A percentile compares a stretch with the other conserved stretches of the same genome.
phyloP scores from a whole-genome alignment of 164 flowering plant species.

The Macadamia integrifolia region DNA sequence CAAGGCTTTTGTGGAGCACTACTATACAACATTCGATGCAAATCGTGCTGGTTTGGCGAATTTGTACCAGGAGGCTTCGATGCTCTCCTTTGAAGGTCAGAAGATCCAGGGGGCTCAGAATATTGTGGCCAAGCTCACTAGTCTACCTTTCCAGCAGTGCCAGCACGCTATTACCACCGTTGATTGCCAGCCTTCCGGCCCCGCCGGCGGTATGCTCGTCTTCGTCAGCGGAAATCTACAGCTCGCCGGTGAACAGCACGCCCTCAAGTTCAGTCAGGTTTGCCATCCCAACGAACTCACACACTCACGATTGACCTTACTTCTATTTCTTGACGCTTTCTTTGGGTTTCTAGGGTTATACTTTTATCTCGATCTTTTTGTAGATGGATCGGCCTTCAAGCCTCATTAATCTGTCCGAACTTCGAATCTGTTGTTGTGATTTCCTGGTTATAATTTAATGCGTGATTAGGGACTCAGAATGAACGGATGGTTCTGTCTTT shows the following conservation, averaged over 20 bases:
- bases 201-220: conserved; percentile 75
- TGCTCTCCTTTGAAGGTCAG: conserved; percentile 87
- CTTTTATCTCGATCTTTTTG: not conserved
- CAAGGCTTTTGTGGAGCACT: conserved; percentile 86
- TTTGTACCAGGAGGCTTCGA: conserved; percentile 71
- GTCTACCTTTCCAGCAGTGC: conserved; percentile 82
- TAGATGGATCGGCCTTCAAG: not conserved
- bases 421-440: not conserved
- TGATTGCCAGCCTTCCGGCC: conserved; percentile 85
- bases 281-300: not conserved
- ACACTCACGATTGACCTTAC: not conserved
- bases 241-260: conserved; percentile 77
- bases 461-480: not conserved
- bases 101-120: conserved; percentile 62
- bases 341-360: not conserved
- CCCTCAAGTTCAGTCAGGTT: conserved; percentile 91
- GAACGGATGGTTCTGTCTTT: not conserved
- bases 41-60: conserved; percentile 48
- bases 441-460: not conserved
- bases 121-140: conserved; percentile 64
- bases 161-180: conserved; percentile 72
- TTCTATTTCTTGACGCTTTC: not conserved
- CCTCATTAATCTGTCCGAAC: not conserved
- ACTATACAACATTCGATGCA: conserved; percentile 76
- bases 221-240: conserved; percentile 81